Evolutionary conservation across 2,329 filamentous ascomycete species (phyloP).

Genomic region (Colletotrichum tabaci): DNA sequence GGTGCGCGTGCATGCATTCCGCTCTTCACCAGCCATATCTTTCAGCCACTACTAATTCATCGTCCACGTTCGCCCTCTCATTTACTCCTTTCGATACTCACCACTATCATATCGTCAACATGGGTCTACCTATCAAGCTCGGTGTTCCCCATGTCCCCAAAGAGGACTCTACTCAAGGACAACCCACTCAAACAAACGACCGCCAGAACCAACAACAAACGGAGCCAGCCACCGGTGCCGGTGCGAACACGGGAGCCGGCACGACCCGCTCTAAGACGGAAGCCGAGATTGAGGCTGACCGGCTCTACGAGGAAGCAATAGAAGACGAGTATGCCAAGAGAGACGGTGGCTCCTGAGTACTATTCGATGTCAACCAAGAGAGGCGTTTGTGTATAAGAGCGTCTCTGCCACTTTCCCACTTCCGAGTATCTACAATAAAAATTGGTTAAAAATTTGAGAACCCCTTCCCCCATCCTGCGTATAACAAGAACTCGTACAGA

Average conservation of each 20-base stretch:
- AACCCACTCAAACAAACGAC: background rate
- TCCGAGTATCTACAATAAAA: no score
- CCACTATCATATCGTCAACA: slow-evolving; percentile 40
- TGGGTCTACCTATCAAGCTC: slow-evolving; percentile 48
- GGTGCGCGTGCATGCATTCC: no score
- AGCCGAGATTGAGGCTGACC: slow-evolving; percentile 64
- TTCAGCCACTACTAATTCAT: background rate
- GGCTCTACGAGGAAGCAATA: slow-evolving; percentile 66
- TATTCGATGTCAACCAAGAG: background rate
- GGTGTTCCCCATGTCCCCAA: slow-evolving; percentile 31
- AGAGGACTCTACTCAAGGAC: slow-evolving; percentile 1
- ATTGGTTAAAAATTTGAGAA: no score
- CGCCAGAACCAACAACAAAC: slow-evolving; percentile 11
- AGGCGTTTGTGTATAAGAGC: no score
- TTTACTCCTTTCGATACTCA: no score
- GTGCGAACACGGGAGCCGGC: slow-evolving; percentile 65
- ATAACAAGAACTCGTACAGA: no score
- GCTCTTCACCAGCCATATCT: background rate
- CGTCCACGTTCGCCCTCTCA: background rate
- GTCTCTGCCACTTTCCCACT: no score
- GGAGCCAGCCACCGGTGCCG: slow-evolving; percentile 56
- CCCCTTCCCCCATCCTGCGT: no score
- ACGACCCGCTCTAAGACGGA: slow-evolving; percentile 63
- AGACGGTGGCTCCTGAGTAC: slow-evolving; percentile 62
- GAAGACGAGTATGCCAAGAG: slow-evolving; percentile 71